These are phyloP conservation scores for Vitis hybrid DNA, from an alignment of 177 flowering plant species.

Conservation along the genomic window DNA sequence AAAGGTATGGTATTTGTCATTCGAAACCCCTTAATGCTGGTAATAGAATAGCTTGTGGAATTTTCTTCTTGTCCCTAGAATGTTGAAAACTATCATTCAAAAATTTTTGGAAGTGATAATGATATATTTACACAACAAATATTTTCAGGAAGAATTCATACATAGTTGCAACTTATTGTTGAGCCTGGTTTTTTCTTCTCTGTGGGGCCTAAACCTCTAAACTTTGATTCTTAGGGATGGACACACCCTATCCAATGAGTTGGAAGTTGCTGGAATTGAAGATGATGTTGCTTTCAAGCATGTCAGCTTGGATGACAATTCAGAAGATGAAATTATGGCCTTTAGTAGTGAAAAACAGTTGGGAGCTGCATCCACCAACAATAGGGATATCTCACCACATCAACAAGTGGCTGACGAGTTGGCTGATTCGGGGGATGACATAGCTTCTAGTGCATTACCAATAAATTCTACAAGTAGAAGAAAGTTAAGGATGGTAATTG, in stretches of 20 bases:
- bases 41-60: too few species aligned
- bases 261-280: slow-evolving; percentile 10
- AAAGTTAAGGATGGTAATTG: slow-evolving; percentile 53
- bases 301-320: slow-evolving; percentile 10
- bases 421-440: slow-evolving; percentile 56
- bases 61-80: too few species aligned
- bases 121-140: too few species aligned
- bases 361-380: slow-evolving; percentile 7
- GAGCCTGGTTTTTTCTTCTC: background rate
- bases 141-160: too few species aligned
- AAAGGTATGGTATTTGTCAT: slow-evolving; percentile 27
- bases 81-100: too few species aligned
- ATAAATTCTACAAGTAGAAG: slow-evolving; percentile 37
- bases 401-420: slow-evolving; percentile 39
- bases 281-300: slow-evolving; percentile 2
- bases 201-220: too few species aligned
- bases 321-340: slow-evolving; percentile 19
- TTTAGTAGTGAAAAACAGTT: slow-evolving; percentile 5
- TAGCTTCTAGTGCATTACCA: slow-evolving; percentile 11
- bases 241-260: slow-evolving; percentile 6
- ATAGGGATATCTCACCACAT: slow-evolving; percentile 9
- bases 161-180: too few species aligned
- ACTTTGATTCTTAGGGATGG: slow-evolving; percentile 27
- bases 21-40: too few species aligned
- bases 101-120: too few species aligned